phyloP scores from a whole-genome alignment of 768 basidiomycete species.

The Leucocoprinus sp. region DNA sequence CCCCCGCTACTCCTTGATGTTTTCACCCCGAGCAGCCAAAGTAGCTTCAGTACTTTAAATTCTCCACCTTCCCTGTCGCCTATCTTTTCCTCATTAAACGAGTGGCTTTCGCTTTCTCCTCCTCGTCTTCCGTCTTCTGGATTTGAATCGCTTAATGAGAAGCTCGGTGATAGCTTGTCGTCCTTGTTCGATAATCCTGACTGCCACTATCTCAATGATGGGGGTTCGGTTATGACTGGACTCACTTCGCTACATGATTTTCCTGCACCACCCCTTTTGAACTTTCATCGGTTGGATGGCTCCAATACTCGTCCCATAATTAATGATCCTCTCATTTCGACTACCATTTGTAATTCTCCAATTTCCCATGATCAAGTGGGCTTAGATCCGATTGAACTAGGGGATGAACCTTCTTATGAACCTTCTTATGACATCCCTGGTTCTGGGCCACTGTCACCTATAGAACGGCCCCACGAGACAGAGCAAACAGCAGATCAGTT shows the following conservation, averaged over 20 bases:
- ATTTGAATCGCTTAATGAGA: background rate
- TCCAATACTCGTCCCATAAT: background rate
- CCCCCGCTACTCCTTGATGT: background rate
- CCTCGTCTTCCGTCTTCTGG: background rate
- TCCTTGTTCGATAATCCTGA: background rate
- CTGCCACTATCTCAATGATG: background rate
- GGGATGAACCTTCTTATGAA: background rate
- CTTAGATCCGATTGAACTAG: conserved; percentile 3
- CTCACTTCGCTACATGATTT: background rate
- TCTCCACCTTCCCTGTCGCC: conserved; percentile 7
- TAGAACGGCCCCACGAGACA: background rate
- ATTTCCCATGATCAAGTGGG: background rate
- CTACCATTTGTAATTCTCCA: conserved; percentile 1
- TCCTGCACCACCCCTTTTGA: conserved; percentile 1
- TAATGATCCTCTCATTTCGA: background rate
- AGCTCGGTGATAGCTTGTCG: background rate
- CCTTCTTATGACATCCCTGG: background rate
- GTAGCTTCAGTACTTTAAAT: conserved; percentile 8
- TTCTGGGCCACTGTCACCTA: background rate
- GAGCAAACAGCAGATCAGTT: background rate
- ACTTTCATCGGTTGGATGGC: background rate
- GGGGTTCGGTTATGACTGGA: background rate
- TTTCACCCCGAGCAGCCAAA: conserved; percentile 8
- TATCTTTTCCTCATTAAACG: background rate
- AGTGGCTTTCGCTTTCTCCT: background rate